These are phyloP conservation scores for Metschnikowia gelsemii DNA, from an alignment of 805 yeast species.

Conservation along the genomic window DNA sequence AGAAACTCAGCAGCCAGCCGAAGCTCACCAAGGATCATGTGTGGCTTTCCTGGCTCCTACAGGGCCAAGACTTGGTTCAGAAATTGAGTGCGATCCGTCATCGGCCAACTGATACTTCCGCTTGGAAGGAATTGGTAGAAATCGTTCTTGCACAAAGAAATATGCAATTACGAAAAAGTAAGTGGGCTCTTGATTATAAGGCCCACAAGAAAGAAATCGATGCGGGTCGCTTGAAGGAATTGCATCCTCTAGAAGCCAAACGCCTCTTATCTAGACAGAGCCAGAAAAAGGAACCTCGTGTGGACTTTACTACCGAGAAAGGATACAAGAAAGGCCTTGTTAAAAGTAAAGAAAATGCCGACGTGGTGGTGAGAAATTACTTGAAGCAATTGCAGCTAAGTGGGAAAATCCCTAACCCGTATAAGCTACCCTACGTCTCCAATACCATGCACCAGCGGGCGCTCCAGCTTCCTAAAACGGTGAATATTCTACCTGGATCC, in stretches of 20 bases:
- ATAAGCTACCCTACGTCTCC: constrained; percentile 29
- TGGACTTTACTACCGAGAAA: constrained; percentile 9
- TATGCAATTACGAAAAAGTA: constrained; percentile 12
- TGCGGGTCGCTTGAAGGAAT: constrained; percentile 9
- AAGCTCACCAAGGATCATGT: constrained; percentile 6
- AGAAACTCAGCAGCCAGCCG: constrained; percentile 18
- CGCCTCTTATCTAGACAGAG: constrained; percentile 11
- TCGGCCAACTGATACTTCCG: constrained; percentile 5
- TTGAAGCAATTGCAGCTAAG: constrained; percentile 29
- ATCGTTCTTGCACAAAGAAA: constrained; percentile 18
- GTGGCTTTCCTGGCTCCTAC: constrained; percentile 5
- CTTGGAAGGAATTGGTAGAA: constrained; percentile 18
- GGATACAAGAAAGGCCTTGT: constrained; percentile 16
- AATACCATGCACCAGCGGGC: constrained; percentile 12
- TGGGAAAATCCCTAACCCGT: constrained; percentile 33
- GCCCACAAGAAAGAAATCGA: constrained; percentile 14
- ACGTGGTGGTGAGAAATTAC: constrained; percentile 27
- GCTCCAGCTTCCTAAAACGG: constrained; percentile 13
- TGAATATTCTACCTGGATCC: constrained; percentile 25
- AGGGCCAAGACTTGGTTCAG: constrained; percentile 17
- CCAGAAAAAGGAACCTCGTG: background rate
- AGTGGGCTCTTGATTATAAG: constrained; percentile 23
- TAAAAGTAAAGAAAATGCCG: constrained; percentile 17
- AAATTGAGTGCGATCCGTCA: constrained; percentile 8
- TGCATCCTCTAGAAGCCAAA: constrained; percentile 15